Evolutionary conservation across 305 asterid species (phyloP).

Genomic region (Fraxinus greggii): DNA sequence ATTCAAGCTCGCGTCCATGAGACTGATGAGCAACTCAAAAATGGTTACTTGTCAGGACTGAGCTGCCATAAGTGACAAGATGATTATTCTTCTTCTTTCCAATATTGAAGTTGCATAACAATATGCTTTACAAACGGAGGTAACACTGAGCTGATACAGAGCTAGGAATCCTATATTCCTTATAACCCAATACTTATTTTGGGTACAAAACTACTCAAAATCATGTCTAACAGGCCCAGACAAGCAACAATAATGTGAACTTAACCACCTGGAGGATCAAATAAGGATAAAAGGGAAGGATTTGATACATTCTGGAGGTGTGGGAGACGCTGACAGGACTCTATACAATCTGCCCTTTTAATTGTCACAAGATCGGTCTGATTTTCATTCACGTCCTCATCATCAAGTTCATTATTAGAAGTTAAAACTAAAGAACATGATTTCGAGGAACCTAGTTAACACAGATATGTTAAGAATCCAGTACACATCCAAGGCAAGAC

Average conservation of each 20-base stretch:
- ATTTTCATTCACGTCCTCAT: neutral
- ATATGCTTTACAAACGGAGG: neutral
- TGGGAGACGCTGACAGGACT: neutral
- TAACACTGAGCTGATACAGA: neutral
- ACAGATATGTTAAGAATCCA: neutral
- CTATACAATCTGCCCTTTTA: neutral
- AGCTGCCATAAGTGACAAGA: neutral
- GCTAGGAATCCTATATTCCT: neutral
- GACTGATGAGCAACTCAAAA: neutral
- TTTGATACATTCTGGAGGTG: neutral
- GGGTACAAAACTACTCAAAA: neutral
- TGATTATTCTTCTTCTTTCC: neutral
- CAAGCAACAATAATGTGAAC: neutral
- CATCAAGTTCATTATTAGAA: neutral
- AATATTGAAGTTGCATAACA: neutral
- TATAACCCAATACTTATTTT: neutral
- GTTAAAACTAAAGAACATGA: neutral
- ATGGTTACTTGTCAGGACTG: neutral
- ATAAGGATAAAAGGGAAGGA: neutral
- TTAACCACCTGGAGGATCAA: neutral
- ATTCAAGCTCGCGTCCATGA: neutral
- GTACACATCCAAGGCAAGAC: neutral
- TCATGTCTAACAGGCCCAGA: neutral
- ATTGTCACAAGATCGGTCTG: neutral
- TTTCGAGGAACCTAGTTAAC: neutral